phyloP scores from a whole-genome alignment of 345 rosid species.

The Litchi chinensis region DNA sequence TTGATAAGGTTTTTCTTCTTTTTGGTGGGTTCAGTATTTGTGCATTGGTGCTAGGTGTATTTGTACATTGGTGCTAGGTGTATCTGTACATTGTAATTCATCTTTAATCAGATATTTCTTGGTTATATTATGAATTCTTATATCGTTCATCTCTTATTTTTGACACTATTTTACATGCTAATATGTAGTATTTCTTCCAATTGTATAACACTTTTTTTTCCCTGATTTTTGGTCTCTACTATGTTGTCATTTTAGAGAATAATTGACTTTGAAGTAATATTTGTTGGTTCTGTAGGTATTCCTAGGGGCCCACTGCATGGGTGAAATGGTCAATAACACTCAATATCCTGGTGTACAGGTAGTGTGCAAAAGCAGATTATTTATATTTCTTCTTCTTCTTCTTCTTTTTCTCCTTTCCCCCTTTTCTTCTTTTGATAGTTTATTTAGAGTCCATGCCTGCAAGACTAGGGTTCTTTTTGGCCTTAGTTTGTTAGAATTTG shows the following conservation, averaged over 20 bases:
- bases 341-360: conserved; percentile 77
- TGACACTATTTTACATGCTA: background rate
- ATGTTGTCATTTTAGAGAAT: conserved; percentile 13
- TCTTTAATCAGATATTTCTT: background rate
- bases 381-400: background rate
- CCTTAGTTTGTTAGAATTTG: background rate
- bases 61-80: background rate
- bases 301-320: conserved; percentile 29
- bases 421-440: no score
- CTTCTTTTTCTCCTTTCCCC: background rate
- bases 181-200: background rate
- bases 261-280: conserved; percentile 15
- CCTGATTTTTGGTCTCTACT: background rate
- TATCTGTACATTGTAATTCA: background rate
- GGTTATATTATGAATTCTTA: background rate
- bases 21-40: conserved; percentile 6
- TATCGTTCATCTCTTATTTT: background rate
- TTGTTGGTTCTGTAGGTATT: conserved; percentile 32
- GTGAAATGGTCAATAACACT: conserved; percentile 72
- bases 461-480: background rate
- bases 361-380: conserved; percentile 15
- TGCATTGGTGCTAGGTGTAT: background rate
- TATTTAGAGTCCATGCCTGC: background rate
- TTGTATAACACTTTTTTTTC: background rate
- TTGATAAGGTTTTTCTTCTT: conserved; percentile 11